Percentiles rank a stretch among this genome's conserved stretches.
Conservation (phyloP, 176 grass and related monocot genomes). For the Oryza glaberrima region DNA sequence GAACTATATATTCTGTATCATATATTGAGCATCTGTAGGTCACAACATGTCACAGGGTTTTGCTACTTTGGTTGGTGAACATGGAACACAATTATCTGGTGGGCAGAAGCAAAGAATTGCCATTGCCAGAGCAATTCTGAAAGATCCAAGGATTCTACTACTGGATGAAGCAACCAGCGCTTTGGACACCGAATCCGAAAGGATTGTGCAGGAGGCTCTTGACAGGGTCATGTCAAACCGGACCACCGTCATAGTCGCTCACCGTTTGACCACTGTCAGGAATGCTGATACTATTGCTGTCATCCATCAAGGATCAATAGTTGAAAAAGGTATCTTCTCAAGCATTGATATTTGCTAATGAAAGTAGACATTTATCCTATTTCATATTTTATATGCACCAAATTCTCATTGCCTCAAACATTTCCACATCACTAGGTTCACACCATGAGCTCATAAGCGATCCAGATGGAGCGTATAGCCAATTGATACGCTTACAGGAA, state of each 20-base stretch:
- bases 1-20: neutral
- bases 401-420: neutral
- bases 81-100: slow-evolving; percentile 81
- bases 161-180: slow-evolving; percentile 88
- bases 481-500: slow-evolving; percentile 70
- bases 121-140: slow-evolving; percentile 83
- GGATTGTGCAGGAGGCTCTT: slow-evolving; percentile 82
- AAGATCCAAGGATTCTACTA: slow-evolving; percentile 81
- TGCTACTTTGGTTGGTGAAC: slow-evolving; percentile 71
- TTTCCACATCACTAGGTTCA: slow-evolving; percentile 54
- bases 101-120: slow-evolving; percentile 90
- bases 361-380: neutral
- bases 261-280: slow-evolving; percentile 76
- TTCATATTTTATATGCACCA: slow-evolving; percentile 15
- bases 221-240: slow-evolving; percentile 69
- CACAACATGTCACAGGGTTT: slow-evolving; percentile 59
- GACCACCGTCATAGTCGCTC: slow-evolving; percentile 78
- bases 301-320: slow-evolving; percentile 67
- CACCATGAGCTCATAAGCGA: slow-evolving; percentile 65
- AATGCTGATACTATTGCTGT: slow-evolving; percentile 76
- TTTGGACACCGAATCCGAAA: slow-evolving; percentile 79
- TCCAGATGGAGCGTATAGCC: slow-evolving; percentile 70
- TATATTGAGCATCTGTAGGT: slow-evolving; percentile 19
- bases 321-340: slow-evolving; percentile 72
- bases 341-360: neutral